These are phyloP conservation scores for Cucumis hystrix DNA, from an alignment of 306 rosid species.

Conservation along the genomic window DNA sequence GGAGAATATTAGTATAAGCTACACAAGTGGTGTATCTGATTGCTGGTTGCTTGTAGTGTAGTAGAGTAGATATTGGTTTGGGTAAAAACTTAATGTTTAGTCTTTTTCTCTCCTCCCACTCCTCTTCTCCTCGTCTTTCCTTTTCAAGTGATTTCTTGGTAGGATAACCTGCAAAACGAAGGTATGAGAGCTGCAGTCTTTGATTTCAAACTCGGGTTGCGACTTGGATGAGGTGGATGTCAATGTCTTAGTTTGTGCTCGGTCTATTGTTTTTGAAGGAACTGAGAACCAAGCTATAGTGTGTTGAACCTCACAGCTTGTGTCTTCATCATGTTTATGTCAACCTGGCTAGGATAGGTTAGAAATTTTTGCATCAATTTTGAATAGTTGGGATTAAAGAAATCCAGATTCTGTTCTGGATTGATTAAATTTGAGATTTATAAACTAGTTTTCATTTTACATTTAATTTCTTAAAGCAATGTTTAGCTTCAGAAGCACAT, in stretches of 20 bases:
- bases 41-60: background rate
- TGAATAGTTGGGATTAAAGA: background rate
- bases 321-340: background rate
- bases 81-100: background rate
- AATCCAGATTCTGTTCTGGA: background rate
- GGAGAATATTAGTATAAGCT: background rate
- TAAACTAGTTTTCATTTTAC: background rate
- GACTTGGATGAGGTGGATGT: slow-evolving; percentile 20
- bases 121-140: background rate
- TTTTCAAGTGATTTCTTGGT: slow-evolving; percentile 6
- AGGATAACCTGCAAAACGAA: slow-evolving; percentile 39
- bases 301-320: background rate
- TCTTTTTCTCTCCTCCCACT: background rate
- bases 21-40: background rate
- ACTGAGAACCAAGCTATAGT: background rate
- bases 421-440: too few species aligned
- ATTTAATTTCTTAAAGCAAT: background rate
- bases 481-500: background rate
- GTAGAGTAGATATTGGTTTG: background rate
- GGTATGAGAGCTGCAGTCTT: slow-evolving; percentile 34
- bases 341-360: background rate
- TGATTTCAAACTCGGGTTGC: slow-evolving; percentile 22
- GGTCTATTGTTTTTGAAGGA: background rate
- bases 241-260: background rate
- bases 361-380: background rate